Base-by-base conservation (phyloP, 768 basidiomycete species). In the Xerocomellus amylosporus region DNA sequence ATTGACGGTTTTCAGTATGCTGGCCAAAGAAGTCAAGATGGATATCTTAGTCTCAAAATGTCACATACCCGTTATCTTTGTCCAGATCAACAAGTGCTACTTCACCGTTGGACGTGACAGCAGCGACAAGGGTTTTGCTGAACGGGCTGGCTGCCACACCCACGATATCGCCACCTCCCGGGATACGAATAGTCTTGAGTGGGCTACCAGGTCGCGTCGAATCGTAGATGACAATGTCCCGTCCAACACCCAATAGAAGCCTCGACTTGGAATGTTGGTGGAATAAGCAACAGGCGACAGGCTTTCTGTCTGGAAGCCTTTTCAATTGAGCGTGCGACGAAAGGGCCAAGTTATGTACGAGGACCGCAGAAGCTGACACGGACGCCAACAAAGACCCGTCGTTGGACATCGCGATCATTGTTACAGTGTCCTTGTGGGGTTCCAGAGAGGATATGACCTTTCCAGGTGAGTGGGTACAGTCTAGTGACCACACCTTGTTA, bases 101-200 rank as follows among this genome's bases (percentile, higher is more conserved):
- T 40, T 73, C 70, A 1, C 87, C 87, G 5, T 69, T 73, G 13
- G 77, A 73, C 39, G 78, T 84, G 1, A 79, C 81, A 40, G 79
- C 77, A 3, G 84, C 84, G 24, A 86, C 74, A 33, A 90, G 71
- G 2, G 84, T 85, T 72, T 85, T 89, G 71, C 87, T 89, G 68
- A 88, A 90, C 8, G 88, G 87, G 58, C 87, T 88, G 56, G 80
- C 83, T 8, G 81, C 75, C 9, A 89, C 67, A 13, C 77, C 78
- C 5, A 80, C 68, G 22, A 90, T 77, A n/a, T 79, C 68, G 8
- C 82, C 83, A 17, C 70, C 59, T 22, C 82, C 81, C 10, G 70
- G 73, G 51, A 88, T 61, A 2, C 74, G 56, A 36, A 89, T 70
- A 0, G 70, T 71, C 66, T 84, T 88, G 26, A 75, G 46, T 10